Base-by-base conservation (phyloP, 106 monocot genomes). In the Acorus calamus region DNA sequence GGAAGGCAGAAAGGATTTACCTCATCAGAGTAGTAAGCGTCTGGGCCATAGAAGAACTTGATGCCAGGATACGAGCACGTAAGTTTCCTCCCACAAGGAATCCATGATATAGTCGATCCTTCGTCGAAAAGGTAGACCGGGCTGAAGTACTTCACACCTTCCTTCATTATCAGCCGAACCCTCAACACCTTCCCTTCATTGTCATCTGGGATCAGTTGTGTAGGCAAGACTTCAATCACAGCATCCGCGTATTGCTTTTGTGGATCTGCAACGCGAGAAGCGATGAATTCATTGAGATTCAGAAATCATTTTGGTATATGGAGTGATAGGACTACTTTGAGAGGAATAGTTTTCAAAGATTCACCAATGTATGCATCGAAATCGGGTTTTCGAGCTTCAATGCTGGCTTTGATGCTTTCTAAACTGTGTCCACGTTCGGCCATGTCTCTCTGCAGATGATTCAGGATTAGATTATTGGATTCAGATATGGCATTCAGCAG, bases 331-430 rank as follows among this genome's bases (percentile, higher is more conserved):
- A 10, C 47, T 3, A 13, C 11, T 11, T 48, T 47, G 9, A 47
- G 49, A 2, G 13, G 2, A 62, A 62, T 8, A n/a, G 55, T n/a
- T 64, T 62, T 56, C 14, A 52, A 57, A 56, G 55, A 41, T 47
- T 49, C 77, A 96, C 94, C 94, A 51, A 96, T 96, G 49, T 71
- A 91, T 55, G 94, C 94, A 73, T 96, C 84, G n/a, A 96, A 96
- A 28, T 96, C 94, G 3, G 94, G 87, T 56, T 96, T 96, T 45
- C 94, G 69, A 11, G 90, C 82, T 66, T 90, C 87, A 65, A 96
- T 96, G 62, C 94, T 96, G 49, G 94, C 94, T 70, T 96, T 90
- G 60, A 96, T 96, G 78, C 94, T 96, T 73, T 96, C 94, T 58
- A 96, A 83, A 56, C 90, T 96, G 78, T 96, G 94, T 44, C 90